A percentile compares a stretch with the other conserved stretches of the same genome.
Evolutionary conservation across 1,139 yeast genomes (phyloP).

Genomic region (Debaryomyces sp.): DNA sequence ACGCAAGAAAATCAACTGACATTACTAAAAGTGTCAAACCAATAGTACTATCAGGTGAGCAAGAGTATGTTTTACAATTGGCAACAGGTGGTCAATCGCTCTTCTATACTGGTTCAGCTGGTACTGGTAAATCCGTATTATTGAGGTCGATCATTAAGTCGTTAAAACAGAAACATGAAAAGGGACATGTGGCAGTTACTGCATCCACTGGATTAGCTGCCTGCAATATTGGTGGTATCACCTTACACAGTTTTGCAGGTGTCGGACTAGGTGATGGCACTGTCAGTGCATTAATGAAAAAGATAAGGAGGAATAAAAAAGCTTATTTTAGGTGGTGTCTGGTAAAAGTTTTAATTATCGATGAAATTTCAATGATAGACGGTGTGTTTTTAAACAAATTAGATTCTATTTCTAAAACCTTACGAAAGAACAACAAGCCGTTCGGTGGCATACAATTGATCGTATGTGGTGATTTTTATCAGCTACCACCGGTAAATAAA

Average conservation of each 20-base stretch:
- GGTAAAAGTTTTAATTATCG: conserved; percentile 70
- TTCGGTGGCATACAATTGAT: conserved; percentile 91
- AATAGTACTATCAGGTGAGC: conserved; percentile 42
- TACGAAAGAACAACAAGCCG: conserved; percentile 56
- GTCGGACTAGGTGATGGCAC: conserved; percentile 68
- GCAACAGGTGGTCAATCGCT: conserved; percentile 54
- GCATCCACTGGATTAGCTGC: conserved; percentile 96
- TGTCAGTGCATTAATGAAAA: conserved; percentile 47
- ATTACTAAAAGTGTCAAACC: conserved; percentile 34
- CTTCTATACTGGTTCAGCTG: conserved; percentile 94
- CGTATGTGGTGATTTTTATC: conserved; percentile 89
- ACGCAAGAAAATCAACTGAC: neutral
- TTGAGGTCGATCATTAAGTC: conserved; percentile 69
- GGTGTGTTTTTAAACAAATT: conserved; percentile 73
- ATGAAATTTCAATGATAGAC: conserved; percentile 90
- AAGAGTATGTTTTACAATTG: conserved; percentile 39
- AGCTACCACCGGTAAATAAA: conserved; percentile 78
- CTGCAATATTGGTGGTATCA: conserved; percentile 85
- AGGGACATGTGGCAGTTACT: conserved; percentile 71
- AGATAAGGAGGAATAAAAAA: conserved; percentile 57
- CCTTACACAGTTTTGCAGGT: conserved; percentile 85
- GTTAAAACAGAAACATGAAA: conserved; percentile 48
- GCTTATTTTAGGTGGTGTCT: conserved; percentile 62
- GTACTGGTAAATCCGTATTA: conserved; percentile 89
- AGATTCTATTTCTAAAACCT: conserved; percentile 59